Evolutionary conservation across 371 early-diverging fungal genomes (phyloP), one percentile per base, ranked within the genome.

Genomic region (Circinella umbellata): DNA sequence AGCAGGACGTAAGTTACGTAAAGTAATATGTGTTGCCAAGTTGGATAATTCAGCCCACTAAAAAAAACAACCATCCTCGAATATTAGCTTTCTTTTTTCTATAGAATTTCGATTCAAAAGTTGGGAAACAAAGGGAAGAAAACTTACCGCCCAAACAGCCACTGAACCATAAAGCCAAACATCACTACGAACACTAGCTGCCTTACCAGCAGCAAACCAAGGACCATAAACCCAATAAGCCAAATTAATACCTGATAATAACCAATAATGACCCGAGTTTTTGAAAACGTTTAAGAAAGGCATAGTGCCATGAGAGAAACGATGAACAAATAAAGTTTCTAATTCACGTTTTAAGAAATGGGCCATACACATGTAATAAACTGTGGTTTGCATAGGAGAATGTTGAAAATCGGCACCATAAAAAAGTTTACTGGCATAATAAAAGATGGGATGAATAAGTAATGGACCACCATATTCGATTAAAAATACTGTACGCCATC

Each of bases 281-380:
- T 98, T 98, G 74, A 96, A 95, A 9, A 98, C 85, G 75, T 97
- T 97, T 34, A 72, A 64, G 72, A 96, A 84, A 35, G 98, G 98
- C 98, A 98, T 98, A 15, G 97, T 96, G 42, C 92, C 95, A 72
- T 96, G 90, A 61, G 93, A 92, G 83, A 97, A 97, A 35, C 95
- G 92, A 74, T 98, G 98, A 38, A 98, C 92, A 86, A 94, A 96
- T 17, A 95, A 61, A 13, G 98, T 97, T 75, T 98, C 98, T 60
- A 90, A 83, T 78, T 98, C 98, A 53, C 98, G 93, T 85, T 98
- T 98, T 71, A 92, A 63, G 74, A 96, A 98, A 78, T 98, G 98
- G 34, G 87, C 73, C 83, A 96, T 85, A 67, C 91, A 85, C 79
- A 97, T 75, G 55, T 77, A 69, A 66, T 86, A 91, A 9, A 91